phyloP scores from a whole-genome alignment of 2,329 filamentous ascomycete genomes.

The Paecilomyces sp. region DNA sequence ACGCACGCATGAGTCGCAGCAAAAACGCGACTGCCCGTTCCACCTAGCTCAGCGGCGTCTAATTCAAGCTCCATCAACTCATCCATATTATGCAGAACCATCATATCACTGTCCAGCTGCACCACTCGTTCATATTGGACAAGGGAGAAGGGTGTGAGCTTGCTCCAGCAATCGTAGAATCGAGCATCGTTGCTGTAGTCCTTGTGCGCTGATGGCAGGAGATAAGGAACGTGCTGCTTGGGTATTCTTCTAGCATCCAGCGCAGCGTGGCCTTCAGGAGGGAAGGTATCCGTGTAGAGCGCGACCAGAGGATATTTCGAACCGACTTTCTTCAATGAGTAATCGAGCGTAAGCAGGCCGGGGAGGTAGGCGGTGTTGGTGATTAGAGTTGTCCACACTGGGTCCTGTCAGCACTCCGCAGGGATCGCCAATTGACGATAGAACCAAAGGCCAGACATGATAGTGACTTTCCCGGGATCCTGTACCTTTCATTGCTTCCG shows the following conservation, averaged over 20 bases:
- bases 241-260: constrained; percentile 64
- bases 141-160: constrained; percentile 71
- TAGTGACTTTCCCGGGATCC: not conserved
- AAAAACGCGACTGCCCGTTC: constrained; percentile 59
- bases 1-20: constrained; percentile 79
- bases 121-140: constrained; percentile 72
- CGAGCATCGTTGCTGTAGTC: constrained; percentile 72
- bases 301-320: constrained; percentile 73
- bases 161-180: constrained; percentile 88
- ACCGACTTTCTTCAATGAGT: constrained; percentile 59
- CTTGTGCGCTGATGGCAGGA: constrained; percentile 58
- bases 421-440: not conserved
- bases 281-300: constrained; percentile 74
- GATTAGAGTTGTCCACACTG: constrained; percentile 82
- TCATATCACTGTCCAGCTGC: constrained; percentile 83
- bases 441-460: not conserved
- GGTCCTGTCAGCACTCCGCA: not conserved
- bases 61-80: constrained; percentile 80
- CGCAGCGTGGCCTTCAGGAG: constrained; percentile 58
- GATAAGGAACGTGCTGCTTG: constrained; percentile 62
- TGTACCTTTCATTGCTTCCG: not conserved
- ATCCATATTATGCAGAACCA: constrained; percentile 79
- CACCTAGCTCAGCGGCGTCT: constrained; percentile 49
- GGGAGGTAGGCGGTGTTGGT: constrained; percentile 77
- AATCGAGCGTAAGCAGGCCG: constrained; percentile 73